Conservation (phyloP, 257 asterid species). For the Plantago major region DNA sequence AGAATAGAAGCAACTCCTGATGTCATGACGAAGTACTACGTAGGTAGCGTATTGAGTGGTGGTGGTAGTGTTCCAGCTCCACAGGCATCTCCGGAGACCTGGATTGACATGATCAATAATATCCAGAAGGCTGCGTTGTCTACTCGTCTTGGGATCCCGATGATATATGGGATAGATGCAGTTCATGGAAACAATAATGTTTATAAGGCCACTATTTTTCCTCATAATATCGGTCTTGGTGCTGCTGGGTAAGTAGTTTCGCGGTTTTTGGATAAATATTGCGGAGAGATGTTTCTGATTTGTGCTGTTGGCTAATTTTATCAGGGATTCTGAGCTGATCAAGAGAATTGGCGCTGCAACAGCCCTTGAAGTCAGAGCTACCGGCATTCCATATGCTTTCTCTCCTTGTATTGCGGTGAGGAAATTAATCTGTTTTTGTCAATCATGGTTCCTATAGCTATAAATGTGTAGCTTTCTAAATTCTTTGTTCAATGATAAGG, state of each 20-base stretch:
- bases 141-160: constrained; percentile 41
- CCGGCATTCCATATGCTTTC: constrained; percentile 18
- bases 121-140: constrained; percentile 31
- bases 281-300: background rate
- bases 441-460: background rate
- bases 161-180: constrained; percentile 46
- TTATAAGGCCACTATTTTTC: constrained; percentile 38
- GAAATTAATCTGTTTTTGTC: background rate
- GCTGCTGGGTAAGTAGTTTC: constrained; percentile 32
- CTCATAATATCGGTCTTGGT: constrained; percentile 43
- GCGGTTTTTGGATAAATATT: background rate
- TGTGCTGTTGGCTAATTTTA: background rate
- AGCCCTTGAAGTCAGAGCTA: constrained; percentile 22
- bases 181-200: constrained; percentile 40
- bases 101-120: constrained; percentile 45
- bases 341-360: constrained; percentile 22
- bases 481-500: constrained; percentile 26
- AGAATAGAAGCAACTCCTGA: constrained; percentile 42
- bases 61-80: constrained; percentile 35
- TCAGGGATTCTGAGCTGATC: constrained; percentile 16
- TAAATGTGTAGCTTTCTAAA: background rate
- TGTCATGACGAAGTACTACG: constrained; percentile 42
- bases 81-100: constrained; percentile 27
- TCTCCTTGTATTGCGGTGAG: constrained; percentile 20
- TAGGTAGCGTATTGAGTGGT: constrained; percentile 42